Evolutionary conservation across 177 flowering plant species (phyloP).

Genomic region (Vitis hybrid): DNA sequence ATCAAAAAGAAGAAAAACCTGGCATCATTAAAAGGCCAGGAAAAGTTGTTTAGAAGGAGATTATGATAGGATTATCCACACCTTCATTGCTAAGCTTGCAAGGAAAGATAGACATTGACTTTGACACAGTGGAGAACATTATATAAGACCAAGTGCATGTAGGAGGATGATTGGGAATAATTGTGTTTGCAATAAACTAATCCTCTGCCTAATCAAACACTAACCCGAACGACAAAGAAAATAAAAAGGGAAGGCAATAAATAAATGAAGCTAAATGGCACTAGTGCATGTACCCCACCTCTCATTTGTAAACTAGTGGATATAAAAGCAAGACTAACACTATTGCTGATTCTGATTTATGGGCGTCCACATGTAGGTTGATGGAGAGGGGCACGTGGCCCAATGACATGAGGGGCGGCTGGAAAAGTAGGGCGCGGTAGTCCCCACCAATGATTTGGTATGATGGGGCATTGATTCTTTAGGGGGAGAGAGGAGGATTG

Average conservation of each 20-base stretch:
- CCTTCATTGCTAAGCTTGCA: conserved; percentile 13
- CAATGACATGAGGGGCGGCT: neutral
- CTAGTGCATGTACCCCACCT: neutral
- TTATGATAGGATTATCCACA: conserved; percentile 6
- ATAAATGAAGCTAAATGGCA: conserved; percentile 1
- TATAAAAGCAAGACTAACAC: neutral
- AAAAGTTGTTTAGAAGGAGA: conserved; percentile 1
- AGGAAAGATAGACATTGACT: conserved; percentile 12
- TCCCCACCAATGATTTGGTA: conserved; percentile 28
- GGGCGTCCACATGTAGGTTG: neutral
- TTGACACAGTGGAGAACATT: conserved; percentile 3
- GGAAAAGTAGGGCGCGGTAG: conserved; percentile 7
- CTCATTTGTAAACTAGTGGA: neutral
- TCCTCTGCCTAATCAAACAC: neutral
- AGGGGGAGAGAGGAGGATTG: conserved; percentile 9
- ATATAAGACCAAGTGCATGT: neutral
- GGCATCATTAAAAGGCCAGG: neutral
- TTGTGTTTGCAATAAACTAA: conserved; percentile 1
- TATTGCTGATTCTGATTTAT: neutral
- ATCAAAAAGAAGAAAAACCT: no score
- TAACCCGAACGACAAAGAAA: conserved; percentile 1
- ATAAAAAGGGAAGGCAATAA: neutral
- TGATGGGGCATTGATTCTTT: conserved; percentile 28
- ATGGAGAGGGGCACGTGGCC: neutral
- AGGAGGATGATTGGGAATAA: conserved; percentile 3